Evolutionary conservation across 2,329 filamentous ascomycete genomes (phyloP).

Genomic region (Microsporum audouinii): DNA sequence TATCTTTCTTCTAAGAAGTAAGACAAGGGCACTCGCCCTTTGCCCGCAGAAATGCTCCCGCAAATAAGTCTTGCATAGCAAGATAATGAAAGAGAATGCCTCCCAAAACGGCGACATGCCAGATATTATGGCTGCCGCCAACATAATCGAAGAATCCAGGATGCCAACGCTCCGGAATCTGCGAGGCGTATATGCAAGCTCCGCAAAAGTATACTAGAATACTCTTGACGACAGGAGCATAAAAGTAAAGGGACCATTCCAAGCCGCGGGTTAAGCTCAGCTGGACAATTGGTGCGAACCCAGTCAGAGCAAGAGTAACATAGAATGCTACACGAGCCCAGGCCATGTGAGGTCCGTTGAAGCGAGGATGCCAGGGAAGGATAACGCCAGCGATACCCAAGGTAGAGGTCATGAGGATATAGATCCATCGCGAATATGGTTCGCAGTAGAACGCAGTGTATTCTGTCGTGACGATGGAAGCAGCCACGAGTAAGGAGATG

Average conservation of each 20-base stretch:
- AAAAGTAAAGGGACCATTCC: constrained; percentile 79
- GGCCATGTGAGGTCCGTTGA: constrained; percentile 85
- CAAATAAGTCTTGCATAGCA: constrained; percentile 93
- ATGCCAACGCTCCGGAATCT: constrained; percentile 84
- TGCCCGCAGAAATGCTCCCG: constrained; percentile 60
- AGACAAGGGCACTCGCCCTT: constrained; percentile 33
- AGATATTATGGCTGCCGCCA: constrained; percentile 91
- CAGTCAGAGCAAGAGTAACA: constrained; percentile 72
- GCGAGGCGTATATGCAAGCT: constrained; percentile 78
- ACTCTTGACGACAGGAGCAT: constrained; percentile 75
- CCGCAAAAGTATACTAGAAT: constrained; percentile 75
- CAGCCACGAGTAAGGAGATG: constrained; percentile 82
- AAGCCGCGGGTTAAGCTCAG: constrained; percentile 64
- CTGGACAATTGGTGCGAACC: constrained; percentile 79
- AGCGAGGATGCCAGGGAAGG: constrained; percentile 88
- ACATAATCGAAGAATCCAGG: constrained; percentile 92
- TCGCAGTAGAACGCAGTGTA: constrained; percentile 99
- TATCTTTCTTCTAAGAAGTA: constrained; percentile 1
- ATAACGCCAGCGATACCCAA: constrained; percentile 81
- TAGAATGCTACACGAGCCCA: constrained; percentile 91
- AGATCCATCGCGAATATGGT: constrained; percentile 70
- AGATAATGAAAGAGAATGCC: constrained; percentile 96
- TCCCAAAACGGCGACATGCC: constrained; percentile 87
- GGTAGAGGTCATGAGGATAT: constrained; percentile 68
- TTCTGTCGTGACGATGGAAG: constrained; percentile 94